phyloP scores from a whole-genome alignment of 2,329 filamentous ascomycete genomes.

The Clarireedia paspali region DNA sequence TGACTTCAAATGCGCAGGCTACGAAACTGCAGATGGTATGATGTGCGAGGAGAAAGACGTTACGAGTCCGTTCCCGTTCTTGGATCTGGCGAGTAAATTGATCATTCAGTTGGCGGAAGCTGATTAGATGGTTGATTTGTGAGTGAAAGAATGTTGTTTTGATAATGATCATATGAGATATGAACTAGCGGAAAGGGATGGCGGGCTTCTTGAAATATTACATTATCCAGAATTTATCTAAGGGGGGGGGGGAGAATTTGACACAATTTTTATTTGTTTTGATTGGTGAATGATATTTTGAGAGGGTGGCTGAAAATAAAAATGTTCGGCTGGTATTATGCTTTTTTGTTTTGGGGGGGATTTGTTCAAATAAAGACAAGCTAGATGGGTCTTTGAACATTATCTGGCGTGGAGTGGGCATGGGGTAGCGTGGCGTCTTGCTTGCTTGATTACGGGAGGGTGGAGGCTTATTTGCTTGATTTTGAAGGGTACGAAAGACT shows the following conservation, averaged over 20 bases:
- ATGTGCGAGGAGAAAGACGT: constrained; percentile 87
- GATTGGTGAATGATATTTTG: no score
- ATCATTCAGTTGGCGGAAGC: constrained; percentile 90
- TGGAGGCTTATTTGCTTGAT: no score
- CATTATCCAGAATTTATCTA: no score
- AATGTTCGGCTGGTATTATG: background rate
- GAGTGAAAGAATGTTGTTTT: background rate
- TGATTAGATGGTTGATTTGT: constrained; percentile 37
- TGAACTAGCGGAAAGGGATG: background rate
- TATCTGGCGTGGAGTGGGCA: background rate
- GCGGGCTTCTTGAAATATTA: background rate
- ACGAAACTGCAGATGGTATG: constrained; percentile 71
- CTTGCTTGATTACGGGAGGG: no score
- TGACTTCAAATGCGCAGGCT: constrained; percentile 97
- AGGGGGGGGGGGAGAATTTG: no score
- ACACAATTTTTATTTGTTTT: no score
- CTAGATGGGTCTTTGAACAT: background rate
- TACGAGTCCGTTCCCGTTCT: constrained; percentile 88
- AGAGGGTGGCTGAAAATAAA: no score
- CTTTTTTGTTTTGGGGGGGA: background rate
- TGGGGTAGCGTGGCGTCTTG: background rate
- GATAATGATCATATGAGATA: background rate
- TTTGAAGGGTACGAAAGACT: no score
- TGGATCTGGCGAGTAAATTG: constrained; percentile 85
- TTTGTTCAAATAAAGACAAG: background rate